Base-by-base conservation (phyloP, 345 rosid species). In the Gynandropsis gynandra region DNA sequence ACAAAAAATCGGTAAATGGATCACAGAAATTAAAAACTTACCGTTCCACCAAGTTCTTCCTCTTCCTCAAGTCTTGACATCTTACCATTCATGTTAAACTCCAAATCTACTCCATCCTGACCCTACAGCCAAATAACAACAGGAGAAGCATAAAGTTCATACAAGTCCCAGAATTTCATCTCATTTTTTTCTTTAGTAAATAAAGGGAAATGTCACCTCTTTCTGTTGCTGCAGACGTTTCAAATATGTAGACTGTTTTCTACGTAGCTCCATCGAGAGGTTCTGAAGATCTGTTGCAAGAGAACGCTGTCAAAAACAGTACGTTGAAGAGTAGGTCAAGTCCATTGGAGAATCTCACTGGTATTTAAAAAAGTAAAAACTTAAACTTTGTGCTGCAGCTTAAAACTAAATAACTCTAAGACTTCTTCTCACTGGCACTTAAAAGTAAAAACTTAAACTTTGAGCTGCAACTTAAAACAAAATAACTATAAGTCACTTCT, bases 261-360 rank as follows among this genome's bases (percentile, higher is more conserved):
- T 77, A 15, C 88, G 79, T 37, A 83, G 80, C 21, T 80, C 93
- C 83, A 78, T 63, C 13, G 88, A 83, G 29, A 80, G 78, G 67
- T 47, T 75, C 55, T 83, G 93, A 65, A 83, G 88, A 68, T 83
- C 93, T 47, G 77, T 83, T 56, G 93, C 93, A 65, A 83, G 81
- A 60, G 85, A 83, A 47, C 80, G 77, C 87, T 83, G 80, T 63
- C 70, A 70, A 70, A 62, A 62, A 56, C 42, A 52, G 57, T 56
- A 52, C 60, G 51, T 45, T 44, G 54, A 61, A 14, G 50, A 70
- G 53, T 47, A 61, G 46, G 60, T 56, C 62, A 66, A 66, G 54
- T 53, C 62, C 65, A 57, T 16, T 40, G 49, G 47, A 61, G 33
- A 64, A 1, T 16, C 59, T 54, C 16, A 20, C 48, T 46, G 36